phyloP scores from a whole-genome alignment of 768 basidiomycete genomes.

The Hydnomerulius pinastri region DNA sequence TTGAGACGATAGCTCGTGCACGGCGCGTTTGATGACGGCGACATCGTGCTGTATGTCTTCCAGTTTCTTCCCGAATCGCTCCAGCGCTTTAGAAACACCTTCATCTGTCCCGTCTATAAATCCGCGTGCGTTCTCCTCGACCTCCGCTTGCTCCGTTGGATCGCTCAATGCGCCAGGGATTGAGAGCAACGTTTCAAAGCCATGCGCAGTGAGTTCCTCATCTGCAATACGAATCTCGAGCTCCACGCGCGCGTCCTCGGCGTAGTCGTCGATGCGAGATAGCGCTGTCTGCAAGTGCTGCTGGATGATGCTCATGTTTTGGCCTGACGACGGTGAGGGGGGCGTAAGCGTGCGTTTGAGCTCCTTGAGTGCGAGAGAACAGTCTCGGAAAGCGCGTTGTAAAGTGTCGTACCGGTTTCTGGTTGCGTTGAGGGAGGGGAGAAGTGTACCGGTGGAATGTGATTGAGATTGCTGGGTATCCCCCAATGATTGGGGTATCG shows the following conservation, averaged over 20 bases:
- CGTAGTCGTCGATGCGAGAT: slow-evolving; percentile 68
- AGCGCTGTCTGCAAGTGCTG: slow-evolving; percentile 51
- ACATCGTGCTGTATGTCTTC: slow-evolving; percentile 79
- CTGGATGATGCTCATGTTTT: neutral
- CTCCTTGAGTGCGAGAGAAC: slow-evolving; percentile 64
- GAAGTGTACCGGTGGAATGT: slow-evolving; percentile 33
- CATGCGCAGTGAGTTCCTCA: slow-evolving; percentile 62
- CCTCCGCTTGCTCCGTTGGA: slow-evolving; percentile 31
- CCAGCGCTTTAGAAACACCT: slow-evolving; percentile 46
- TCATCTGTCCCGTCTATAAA: slow-evolving; percentile 59
- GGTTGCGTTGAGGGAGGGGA: slow-evolving; percentile 46
- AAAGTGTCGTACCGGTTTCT: slow-evolving; percentile 60
- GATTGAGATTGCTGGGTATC: neutral
- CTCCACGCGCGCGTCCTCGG: slow-evolving; percentile 80
- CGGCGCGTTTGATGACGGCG: slow-evolving; percentile 59
- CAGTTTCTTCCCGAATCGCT: slow-evolving; percentile 57
- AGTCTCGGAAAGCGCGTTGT: slow-evolving; percentile 67
- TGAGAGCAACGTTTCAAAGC: slow-evolving; percentile 68
- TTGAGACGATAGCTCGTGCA: slow-evolving; percentile 44
- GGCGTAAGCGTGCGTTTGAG: slow-evolving; percentile 40
- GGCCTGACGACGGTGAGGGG: slow-evolving; percentile 1
- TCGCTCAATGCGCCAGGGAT: slow-evolving; percentile 49
- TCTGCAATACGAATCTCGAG: slow-evolving; percentile 79
- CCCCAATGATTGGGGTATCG: neutral
- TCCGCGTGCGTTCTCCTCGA: slow-evolving; percentile 51